Evolutionary conservation across 257 asterid species (phyloP).

Genomic region (Solanum phureja): DNA sequence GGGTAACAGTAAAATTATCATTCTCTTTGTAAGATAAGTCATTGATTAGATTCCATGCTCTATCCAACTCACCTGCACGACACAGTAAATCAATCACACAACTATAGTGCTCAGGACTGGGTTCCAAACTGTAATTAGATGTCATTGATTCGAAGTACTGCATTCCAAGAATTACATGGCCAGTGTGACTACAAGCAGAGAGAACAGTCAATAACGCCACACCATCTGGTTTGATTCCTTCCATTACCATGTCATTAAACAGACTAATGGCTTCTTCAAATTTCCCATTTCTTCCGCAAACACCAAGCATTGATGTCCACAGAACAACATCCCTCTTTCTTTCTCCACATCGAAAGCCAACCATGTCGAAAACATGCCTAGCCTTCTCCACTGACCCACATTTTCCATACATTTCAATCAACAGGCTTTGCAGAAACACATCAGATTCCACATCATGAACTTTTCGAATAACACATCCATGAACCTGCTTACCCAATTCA

Average conservation of each 20-base stretch:
- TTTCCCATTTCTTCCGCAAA: constrained; percentile 53
- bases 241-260: constrained; percentile 46
- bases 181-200: constrained; percentile 81
- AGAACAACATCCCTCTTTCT: constrained; percentile 46
- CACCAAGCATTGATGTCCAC: constrained; percentile 85
- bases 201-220: constrained; percentile 65
- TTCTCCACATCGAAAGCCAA: constrained; percentile 25
- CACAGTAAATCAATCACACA: constrained; percentile 77
- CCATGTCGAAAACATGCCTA: constrained; percentile 38
- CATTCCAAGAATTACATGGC: constrained; percentile 71
- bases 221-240: constrained; percentile 68
- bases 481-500: constrained; percentile 61
- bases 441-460: constrained; percentile 29
- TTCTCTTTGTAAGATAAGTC: constrained; percentile 27
- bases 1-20: constrained; percentile 20
- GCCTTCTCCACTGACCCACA: constrained; percentile 59
- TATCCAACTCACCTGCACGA: constrained; percentile 68
- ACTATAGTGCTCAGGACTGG: constrained; percentile 67
- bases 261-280: constrained; percentile 38
- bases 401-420: constrained; percentile 85
- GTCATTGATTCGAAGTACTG: constrained; percentile 59
- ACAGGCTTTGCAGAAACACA: constrained; percentile 56
- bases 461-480: constrained; percentile 35
- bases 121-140: constrained; percentile 33
- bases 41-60: constrained; percentile 45